Conservation (phyloP, 352 stramenopile genomes). For the Nothophytophthora sp. region DNA sequence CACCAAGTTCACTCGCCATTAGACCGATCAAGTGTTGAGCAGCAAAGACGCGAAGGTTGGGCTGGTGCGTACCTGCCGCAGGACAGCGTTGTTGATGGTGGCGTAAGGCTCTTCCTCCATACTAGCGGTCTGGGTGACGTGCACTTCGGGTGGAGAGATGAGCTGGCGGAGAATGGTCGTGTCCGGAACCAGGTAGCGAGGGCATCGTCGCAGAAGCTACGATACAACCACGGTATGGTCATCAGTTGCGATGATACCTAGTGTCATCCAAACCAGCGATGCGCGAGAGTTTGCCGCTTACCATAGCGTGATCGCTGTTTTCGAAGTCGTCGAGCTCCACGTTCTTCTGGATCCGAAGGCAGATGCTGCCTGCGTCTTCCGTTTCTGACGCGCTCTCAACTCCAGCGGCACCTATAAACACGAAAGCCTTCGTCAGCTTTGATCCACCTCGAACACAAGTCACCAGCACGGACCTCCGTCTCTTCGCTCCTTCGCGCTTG, state of each 20-base stretch:
- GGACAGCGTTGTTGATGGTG: conserved; percentile 85
- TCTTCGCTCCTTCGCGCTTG: conserved; percentile 14
- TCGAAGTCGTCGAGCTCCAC: conserved; percentile 41
- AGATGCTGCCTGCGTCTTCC: conserved; percentile 41
- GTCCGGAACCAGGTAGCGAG: conserved; percentile 59
- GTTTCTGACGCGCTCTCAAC: conserved; percentile 12
- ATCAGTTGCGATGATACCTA: too few relatives aligned
- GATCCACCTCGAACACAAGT: too few relatives aligned
- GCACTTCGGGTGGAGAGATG: conserved; percentile 47
- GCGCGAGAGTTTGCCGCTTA: conserved; percentile 18
- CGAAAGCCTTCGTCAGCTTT: background rate
- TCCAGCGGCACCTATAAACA: conserved; percentile 1
- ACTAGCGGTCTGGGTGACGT: conserved; percentile 46
- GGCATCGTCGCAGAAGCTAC: conserved; percentile 63
- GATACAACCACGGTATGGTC: background rate
- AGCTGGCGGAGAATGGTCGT: conserved; percentile 65
- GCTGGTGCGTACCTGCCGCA: conserved; percentile 56
- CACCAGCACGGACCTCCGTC: conserved; percentile 21
- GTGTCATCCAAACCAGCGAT: too few relatives aligned
- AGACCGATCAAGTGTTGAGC: too few relatives aligned
- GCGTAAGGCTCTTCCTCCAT: conserved; percentile 67
- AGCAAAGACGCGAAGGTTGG: too few relatives aligned
- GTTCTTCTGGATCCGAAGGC: conserved; percentile 61
- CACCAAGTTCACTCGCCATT: background rate
- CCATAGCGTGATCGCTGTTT: conserved; percentile 37